phyloP scores from a whole-genome alignment of 1,284 basidiomycete species.

The Crepidotus sp. region DNA sequence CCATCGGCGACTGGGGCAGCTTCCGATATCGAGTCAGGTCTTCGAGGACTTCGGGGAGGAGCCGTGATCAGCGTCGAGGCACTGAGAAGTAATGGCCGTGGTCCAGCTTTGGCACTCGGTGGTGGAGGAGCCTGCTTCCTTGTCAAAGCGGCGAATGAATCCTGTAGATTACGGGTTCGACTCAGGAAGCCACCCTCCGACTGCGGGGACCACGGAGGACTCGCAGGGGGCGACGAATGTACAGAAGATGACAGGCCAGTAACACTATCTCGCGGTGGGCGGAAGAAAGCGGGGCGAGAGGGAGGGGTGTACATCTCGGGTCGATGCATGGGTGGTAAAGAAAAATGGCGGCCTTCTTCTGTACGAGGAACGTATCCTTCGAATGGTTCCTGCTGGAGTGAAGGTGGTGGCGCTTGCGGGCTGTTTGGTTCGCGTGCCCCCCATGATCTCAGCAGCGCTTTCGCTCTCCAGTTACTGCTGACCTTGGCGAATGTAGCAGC shows the following conservation, averaged over 20 bases:
- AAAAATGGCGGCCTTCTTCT: conserved; percentile 27
- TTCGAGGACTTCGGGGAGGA: conserved; percentile 19
- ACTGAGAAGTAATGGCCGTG: conserved; percentile 48
- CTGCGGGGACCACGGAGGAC: conserved; percentile 28
- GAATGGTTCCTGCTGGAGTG: neutral
- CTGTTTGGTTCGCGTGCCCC: conserved; percentile 21
- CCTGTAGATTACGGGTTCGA: conserved; percentile 32
- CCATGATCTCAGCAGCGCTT: conserved; percentile 42
- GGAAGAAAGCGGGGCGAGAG: conserved; percentile 49
- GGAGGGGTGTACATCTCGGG: conserved; percentile 43
- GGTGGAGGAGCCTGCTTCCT: conserved; percentile 19
- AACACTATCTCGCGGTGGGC: conserved; percentile 48
- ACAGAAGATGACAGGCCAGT: conserved; percentile 23
- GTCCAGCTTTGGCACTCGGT: conserved; percentile 34
- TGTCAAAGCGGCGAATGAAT: conserved; percentile 37
- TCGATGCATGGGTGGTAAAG: conserved; percentile 35
- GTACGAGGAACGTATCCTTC: conserved; percentile 11
- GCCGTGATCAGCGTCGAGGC: conserved; percentile 38
- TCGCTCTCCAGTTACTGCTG: conserved; percentile 66
- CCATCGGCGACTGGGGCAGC: conserved; percentile 19
- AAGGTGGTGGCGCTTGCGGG: conserved; percentile 12
- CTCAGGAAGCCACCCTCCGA: conserved; percentile 32
- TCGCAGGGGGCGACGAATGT: conserved; percentile 31
- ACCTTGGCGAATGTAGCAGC: conserved; percentile 60
- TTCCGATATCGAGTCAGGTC: conserved; percentile 29